These are phyloP conservation scores for Geotrichum fermentans DNA, from an alignment of 1,139 yeast genomes.

Conservation along the genomic window DNA sequence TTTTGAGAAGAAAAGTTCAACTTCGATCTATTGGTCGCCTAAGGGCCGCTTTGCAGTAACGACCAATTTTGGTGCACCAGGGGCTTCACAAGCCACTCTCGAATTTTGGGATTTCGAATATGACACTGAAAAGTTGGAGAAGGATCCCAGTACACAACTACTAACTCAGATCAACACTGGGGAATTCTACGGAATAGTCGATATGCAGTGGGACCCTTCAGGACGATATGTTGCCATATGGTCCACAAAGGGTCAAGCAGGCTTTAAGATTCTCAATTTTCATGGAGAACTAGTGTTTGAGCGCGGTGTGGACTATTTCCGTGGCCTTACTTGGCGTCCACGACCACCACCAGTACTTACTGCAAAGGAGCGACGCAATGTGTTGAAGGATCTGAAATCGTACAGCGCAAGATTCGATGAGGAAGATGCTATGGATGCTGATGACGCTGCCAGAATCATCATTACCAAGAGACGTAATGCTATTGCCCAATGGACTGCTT, in stretches of 20 bases:
- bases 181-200: constrained; percentile 74
- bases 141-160: constrained; percentile 48
- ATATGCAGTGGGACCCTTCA: constrained; percentile 90
- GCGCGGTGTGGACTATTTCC: constrained; percentile 75
- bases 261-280: constrained; percentile 81
- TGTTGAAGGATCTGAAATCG: constrained; percentile 82
- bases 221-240: constrained; percentile 82
- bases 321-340: constrained; percentile 94
- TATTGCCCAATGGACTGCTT: constrained; percentile 79
- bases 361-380: constrained; percentile 79
- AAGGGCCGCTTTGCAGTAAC: constrained; percentile 83
- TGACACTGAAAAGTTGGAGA: constrained; percentile 49
- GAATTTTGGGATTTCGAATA: constrained; percentile 70
- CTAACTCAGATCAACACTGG: constrained; percentile 61
- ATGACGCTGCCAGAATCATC: constrained; percentile 84
- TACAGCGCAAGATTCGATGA: constrained; percentile 93
- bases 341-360: constrained; percentile 78
- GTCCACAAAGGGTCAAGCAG: constrained; percentile 83
- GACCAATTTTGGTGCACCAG: constrained; percentile 63
- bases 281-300: constrained; percentile 74
- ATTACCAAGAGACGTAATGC: constrained; percentile 79
- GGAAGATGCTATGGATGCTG: constrained; percentile 94
- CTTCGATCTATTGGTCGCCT: constrained; percentile 85
- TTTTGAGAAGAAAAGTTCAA: constrained; percentile 60
- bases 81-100: constrained; percentile 46